Percentiles rank a stretch among this genome's conserved stretches.
phyloP scores from a whole-genome alignment of 1,284 basidiomycete genomes.

The Cryptococcus hybrid region DNA sequence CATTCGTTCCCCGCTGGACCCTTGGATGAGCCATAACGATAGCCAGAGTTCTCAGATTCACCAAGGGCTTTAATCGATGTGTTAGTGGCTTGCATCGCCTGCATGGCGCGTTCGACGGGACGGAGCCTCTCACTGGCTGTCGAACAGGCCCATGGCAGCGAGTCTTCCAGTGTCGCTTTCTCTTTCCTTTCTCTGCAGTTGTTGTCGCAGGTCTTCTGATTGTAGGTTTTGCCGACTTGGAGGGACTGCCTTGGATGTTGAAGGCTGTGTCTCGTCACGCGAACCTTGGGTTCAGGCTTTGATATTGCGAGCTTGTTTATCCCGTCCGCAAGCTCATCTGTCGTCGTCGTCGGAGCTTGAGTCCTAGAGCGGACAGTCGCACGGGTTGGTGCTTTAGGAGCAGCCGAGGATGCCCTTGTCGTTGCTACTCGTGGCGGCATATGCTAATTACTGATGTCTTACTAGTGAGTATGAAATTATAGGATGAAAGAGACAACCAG shows the following conservation, averaged over 20 bases:
- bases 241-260: neutral
- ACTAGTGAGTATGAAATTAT: no score
- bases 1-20: constrained; percentile 5
- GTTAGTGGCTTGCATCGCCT: constrained; percentile 22
- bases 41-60: constrained; percentile 17
- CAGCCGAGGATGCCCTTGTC: neutral
- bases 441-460: neutral
- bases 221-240: neutral
- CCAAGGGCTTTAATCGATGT: constrained; percentile 11
- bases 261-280: neutral
- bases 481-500: no score
- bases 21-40: constrained; percentile 10
- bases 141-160: constrained; percentile 12
- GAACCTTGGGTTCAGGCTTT: constrained; percentile 8
- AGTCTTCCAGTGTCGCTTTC: constrained; percentile 2
- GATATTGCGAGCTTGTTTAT: constrained; percentile 28
- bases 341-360: neutral
- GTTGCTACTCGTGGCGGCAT: neutral
- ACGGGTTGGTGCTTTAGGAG: neutral
- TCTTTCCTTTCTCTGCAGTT: constrained; percentile 9
- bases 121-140: neutral
- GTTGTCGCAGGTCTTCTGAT: neutral
- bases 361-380: neutral
- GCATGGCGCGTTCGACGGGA: constrained; percentile 9
- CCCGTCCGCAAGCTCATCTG: constrained; percentile 26